Evolutionary conservation across 106 monocot species (phyloP), one percentile per base, ranked within the genome.

Genomic region (Apostasia ramifera): DNA sequence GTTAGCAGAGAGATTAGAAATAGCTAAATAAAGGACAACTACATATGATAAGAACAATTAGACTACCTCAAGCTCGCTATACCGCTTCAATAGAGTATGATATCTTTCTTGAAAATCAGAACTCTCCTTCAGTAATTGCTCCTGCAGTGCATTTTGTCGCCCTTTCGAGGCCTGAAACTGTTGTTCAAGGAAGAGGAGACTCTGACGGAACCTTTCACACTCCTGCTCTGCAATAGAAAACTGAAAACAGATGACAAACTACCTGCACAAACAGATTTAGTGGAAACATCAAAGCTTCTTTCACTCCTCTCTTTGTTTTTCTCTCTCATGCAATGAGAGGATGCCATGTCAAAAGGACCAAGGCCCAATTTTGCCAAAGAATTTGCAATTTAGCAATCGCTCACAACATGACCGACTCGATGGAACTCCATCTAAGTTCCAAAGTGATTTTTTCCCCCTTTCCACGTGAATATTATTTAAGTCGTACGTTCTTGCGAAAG

Each of bases 141-240:
- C 86, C 40, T 83, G 74, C 47, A 90, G 71, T 67, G 90, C 74
- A 54, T 70, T 52, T 62, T 90, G 86, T 11, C 86, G 80, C n/a
- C 78, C 90, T 77, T 86, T 90, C n/a, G 86, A 70, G 53, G 90
- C 90, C 40, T 73, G 80, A 61, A 90, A 76, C 59, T 90, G 86
- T 80, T 90, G 90, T 63, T 86, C 73, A 8, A 76, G 45, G 59
- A 52, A 78, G 57, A 15, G 47, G 2, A 86, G 40, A 57, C 71
- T 68, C 44, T 83, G 76, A 42, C 45, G 61, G 58, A 41, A 90
- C n/a, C 66, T 81, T 48, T 68, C 62, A 52, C 81, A 75, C 78
- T 86, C 86, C 60, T 78, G 64, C 66, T 90, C 90, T 90, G 80
- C 49, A 68, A 15, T 12, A 67, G 2, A 8, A 84, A 37, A 39